Evolutionary conservation across 2,329 filamentous ascomycete species (phyloP).

Genomic region (Metarhizium sp.): DNA sequence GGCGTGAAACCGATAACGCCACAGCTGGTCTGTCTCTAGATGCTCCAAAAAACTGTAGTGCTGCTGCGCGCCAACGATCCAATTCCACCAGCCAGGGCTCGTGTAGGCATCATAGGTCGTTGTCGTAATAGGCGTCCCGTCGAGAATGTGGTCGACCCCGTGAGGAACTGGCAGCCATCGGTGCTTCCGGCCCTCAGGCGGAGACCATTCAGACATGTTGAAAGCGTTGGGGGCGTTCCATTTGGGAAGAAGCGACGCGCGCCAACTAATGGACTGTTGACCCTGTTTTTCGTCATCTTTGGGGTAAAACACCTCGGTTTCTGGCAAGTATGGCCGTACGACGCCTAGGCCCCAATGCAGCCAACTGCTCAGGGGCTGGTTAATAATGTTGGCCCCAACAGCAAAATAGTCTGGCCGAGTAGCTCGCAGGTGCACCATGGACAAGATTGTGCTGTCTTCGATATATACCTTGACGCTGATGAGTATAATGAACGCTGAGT

Average conservation of each 20-base stretch:
- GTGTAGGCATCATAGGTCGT: conserved; percentile 35
- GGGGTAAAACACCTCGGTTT: conserved; percentile 12
- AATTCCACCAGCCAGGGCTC: conserved; percentile 35
- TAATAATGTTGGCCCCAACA: conserved; percentile 37
- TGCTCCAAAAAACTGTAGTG: conserved; percentile 42
- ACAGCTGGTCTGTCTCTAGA: conserved; percentile 34
- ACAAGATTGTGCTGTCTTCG: conserved; percentile 34
- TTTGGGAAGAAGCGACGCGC: conserved; percentile 25
- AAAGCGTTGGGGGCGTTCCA: conserved; percentile 23
- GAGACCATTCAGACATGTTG: conserved; percentile 20
- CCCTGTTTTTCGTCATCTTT: conserved; percentile 13
- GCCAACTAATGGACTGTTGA: conserved; percentile 22
- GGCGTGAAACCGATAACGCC: conserved; percentile 36
- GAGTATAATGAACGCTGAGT: background rate
- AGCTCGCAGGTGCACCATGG: conserved; percentile 37
- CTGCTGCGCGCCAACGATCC: conserved; percentile 40
- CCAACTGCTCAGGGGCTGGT: conserved; percentile 43
- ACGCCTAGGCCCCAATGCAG: conserved; percentile 45
- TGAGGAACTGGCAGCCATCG: conserved; percentile 38
- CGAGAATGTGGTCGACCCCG: conserved; percentile 24
- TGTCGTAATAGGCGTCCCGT: conserved; percentile 36
- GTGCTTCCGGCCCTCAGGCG: conserved; percentile 30
- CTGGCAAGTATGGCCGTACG: conserved; percentile 44
- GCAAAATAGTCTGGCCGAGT: conserved; percentile 39
- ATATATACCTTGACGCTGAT: conserved; percentile 14